Conservation (phyloP, 202 grass and related monocot genomes). For the Setaria italica region DNA sequence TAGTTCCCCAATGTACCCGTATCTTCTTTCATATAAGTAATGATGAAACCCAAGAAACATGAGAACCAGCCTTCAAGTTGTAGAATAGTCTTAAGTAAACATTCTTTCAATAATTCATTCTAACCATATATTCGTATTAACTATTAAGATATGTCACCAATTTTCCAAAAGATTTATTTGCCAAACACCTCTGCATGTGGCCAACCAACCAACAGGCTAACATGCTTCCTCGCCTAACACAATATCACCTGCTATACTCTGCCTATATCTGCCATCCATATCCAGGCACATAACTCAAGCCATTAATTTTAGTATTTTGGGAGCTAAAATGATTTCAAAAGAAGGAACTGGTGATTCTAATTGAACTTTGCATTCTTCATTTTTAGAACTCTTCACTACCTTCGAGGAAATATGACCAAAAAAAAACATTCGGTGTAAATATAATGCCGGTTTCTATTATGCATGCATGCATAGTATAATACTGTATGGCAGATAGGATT, state of each 20-base stretch:
- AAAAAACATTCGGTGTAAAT: not conserved
- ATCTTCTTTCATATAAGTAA: slow-evolving; percentile 1
- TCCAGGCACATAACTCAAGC: slow-evolving; percentile 10
- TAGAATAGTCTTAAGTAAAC: not conserved
- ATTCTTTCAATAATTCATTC: not conserved
- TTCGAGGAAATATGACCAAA: not conserved
- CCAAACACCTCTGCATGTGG: not conserved
- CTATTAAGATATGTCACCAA: not conserved
- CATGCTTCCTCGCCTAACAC: slow-evolving; percentile 4
- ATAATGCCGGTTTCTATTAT: not conserved
- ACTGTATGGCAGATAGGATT: not conserved
- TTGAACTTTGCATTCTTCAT: not conserved
- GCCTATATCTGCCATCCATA: slow-evolving; percentile 1
- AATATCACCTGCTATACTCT: not conserved
- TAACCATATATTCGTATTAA: not conserved
- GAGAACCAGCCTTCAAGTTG: not conserved
- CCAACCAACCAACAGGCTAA: slow-evolving; percentile 17
- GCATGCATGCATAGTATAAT: not conserved
- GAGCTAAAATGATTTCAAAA: not conserved
- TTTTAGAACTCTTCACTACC: not conserved
- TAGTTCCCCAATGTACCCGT: not conserved
- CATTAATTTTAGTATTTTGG: not conserved
- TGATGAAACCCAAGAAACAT: not conserved
- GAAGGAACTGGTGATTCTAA: not conserved
- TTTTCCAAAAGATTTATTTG: slow-evolving; percentile 18